A percentile compares a stretch with the other conserved stretches of the same genome.
These are phyloP conservation scores for Papilionanthe hybrid DNA, from an alignment of 116 monocot species.

Conservation along the genomic window DNA sequence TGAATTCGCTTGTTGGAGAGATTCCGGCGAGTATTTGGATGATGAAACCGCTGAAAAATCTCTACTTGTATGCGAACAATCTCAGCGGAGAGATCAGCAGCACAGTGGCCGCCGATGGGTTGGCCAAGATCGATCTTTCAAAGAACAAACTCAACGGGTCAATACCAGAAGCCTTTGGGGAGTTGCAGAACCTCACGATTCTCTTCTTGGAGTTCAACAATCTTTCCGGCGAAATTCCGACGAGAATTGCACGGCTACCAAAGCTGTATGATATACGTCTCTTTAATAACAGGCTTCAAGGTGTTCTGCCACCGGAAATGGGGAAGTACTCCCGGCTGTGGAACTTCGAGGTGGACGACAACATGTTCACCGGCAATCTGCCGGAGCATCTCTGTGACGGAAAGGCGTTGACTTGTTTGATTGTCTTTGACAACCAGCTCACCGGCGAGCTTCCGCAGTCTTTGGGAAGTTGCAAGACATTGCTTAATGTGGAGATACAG, in stretches of 20 bases:
- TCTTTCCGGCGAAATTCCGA: conserved; percentile 57
- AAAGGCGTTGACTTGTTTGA: conserved; percentile 16
- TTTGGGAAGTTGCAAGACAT: conserved; percentile 37
- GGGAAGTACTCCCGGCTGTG: conserved; percentile 55
- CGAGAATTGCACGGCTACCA: conserved; percentile 38
- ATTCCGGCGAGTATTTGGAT: conserved; percentile 57
- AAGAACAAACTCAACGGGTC: conserved; percentile 54
- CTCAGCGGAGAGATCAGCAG: conserved; percentile 36
- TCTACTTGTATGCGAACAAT: conserved; percentile 35
- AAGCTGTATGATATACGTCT: conserved; percentile 35
- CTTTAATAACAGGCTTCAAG: conserved; percentile 54
- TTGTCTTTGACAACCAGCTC: conserved; percentile 43
- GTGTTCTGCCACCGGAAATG: conserved; percentile 55
- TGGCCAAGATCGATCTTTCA: conserved; percentile 55
- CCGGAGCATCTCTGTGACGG: conserved; percentile 47
- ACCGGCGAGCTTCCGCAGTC: conserved; percentile 50
- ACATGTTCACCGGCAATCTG: conserved; percentile 55
- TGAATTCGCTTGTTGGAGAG: conserved; percentile 42
- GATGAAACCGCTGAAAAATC: conserved; percentile 23
- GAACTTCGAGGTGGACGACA: conserved; percentile 52
- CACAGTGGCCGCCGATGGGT: conserved; percentile 7
- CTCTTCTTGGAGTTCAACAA: conserved; percentile 45
- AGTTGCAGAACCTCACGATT: conserved; percentile 25
- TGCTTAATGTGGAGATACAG: conserved; percentile 28
- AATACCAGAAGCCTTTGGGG: conserved; percentile 49